Evolutionary conservation across 768 basidiomycete species (phyloP), one percentile per base, ranked within the genome.

Genomic region (Collybiopsis confluens): DNA sequence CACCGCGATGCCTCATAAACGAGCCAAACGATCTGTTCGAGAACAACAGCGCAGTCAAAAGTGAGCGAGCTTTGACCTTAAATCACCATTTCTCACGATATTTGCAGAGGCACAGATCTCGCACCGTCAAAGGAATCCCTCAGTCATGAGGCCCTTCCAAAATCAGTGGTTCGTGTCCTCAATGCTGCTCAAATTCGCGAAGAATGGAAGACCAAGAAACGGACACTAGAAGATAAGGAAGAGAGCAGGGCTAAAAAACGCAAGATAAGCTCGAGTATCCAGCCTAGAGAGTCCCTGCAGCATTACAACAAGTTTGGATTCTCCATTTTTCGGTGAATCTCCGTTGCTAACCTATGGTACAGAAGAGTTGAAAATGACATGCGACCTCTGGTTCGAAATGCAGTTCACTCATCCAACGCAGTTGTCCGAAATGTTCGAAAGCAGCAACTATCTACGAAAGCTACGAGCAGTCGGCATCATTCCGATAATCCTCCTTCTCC

Each of bases 351-450:
- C 2, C 8, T 23, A 38, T 33, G 30, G 8, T 35, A 2, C 50
- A 90, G 89, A 65, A 79, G 90, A 37, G 87, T 92, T 2, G 90
- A 92, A 64, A 77, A 79, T 47, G 78, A 79, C 59, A 82, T 91
- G 78, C 75, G 84, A 18, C 82, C 83, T 1, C 65, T 82, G 6
- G 78, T 90, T 45, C 80, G 76, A 53, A 69, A 77, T 21, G 86
- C 87, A 0, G 71, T 87, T 48, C 79, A 80, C 57, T 65, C 74
- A 0, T 85, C 87, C 0, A 75, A 80, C 11, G 73, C 78, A 3
- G 71, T 72, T 13, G 65, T 71, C 56, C 80, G 85, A 26, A 79
- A 69, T 57, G 70, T 65, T 16, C 64, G 59, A 38, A 80, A 66
- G 64, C 67, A 63, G 70, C 71, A 58, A 67, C 64, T 52, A 50